phyloP scores from a whole-genome alignment of 176 grass and related monocot species.

The maize (Zea mays) region Zm-B73-REFERENCE-NAM-5.0 NC_050098.1:219197001-219197500 shows the following conservation, averaged over 20 bases:
- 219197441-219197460: neutral
- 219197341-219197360: neutral
- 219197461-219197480: neutral
- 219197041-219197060: constrained; percentile 6
- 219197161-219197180: neutral
- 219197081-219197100: constrained; percentile 9
- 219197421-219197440: no score
- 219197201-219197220: constrained; percentile 15
- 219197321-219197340: neutral
- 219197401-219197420: no score
- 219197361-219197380: neutral
- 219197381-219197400: no score
- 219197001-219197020: neutral
- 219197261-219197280: constrained; percentile 8
- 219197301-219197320: neutral
- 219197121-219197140: no score
- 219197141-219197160: neutral
- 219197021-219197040: constrained; percentile 37
- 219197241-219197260: neutral
- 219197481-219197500: constrained; percentile 32
- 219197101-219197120: constrained; percentile 22
- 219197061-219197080: neutral
- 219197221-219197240: neutral
- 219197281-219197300: neutral
- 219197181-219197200: no score